Evolutionary conservation across 2,329 filamentous ascomycete genomes (phyloP).

Genomic region (Taxawa tesnikishii): DNA sequence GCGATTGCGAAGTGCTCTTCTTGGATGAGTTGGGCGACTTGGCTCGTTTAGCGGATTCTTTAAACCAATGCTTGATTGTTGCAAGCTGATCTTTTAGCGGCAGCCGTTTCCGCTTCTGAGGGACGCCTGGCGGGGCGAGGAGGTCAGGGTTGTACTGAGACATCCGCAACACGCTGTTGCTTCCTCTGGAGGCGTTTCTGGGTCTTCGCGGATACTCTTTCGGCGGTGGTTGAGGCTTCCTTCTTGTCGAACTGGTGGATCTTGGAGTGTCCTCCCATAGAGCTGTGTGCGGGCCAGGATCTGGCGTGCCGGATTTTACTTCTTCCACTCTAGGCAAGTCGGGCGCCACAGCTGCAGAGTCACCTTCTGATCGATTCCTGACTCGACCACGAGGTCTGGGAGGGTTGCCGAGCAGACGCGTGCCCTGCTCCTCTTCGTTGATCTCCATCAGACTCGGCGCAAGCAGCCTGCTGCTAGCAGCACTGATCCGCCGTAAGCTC

Average conservation of each 20-base stretch:
- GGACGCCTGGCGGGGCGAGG: constrained; percentile 36
- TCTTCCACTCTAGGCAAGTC: constrained; percentile 73
- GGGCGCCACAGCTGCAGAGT: constrained; percentile 42
- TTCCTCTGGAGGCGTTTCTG: constrained; percentile 21
- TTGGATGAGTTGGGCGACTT: constrained; percentile 35
- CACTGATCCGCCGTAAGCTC: constrained; percentile 70
- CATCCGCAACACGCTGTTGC: constrained; percentile 76
- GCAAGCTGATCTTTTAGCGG: constrained; percentile 55
- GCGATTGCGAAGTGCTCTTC: constrained; percentile 6
- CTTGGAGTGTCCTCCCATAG: constrained; percentile 69
- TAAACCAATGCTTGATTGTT: constrained; percentile 60
- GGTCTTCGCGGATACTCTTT: constrained; percentile 67
- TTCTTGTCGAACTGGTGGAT: constrained; percentile 64
- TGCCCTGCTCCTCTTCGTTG: constrained; percentile 54
- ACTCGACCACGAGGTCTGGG: constrained; percentile 64
- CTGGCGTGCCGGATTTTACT: constrained; percentile 29
- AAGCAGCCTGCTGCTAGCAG: constrained; percentile 75
- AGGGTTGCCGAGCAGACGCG: constrained; percentile 36
- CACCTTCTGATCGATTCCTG: constrained; percentile 46
- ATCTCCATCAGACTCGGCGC: constrained; percentile 61
- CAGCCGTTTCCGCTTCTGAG: constrained; percentile 45
- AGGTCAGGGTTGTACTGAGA: constrained; percentile 59
- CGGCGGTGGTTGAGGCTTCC: constrained; percentile 69
- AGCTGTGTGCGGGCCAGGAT: constrained; percentile 49
- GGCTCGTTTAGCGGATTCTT: constrained; percentile 52